These are phyloP conservation scores for Colletotrichum agaves DNA, from an alignment of 2,329 filamentous ascomycete genomes.

Conservation along the genomic window DNA sequence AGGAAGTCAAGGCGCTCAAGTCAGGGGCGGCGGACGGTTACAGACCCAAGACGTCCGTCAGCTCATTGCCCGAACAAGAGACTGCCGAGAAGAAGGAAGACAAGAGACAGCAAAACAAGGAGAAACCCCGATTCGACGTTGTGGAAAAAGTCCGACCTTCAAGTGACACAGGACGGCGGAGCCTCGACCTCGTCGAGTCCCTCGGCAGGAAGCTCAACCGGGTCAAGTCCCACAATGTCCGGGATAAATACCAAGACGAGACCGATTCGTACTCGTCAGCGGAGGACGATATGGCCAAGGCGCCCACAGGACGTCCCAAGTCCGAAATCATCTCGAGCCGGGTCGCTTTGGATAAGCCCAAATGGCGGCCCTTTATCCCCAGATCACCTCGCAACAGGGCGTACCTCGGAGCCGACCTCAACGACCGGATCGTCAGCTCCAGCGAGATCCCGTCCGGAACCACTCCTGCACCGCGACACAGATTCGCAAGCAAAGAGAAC, in stretches of 20 bases:
- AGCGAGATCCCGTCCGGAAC: constrained; percentile 41
- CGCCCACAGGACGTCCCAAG: constrained; percentile 14
- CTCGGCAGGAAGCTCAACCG: constrained; percentile 39
- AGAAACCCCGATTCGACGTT: constrained; percentile 13
- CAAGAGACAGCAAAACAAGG: constrained; percentile 5
- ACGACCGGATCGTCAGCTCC: constrained; percentile 45
- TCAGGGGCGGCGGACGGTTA: constrained; percentile 36
- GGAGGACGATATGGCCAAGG: constrained; percentile 17
- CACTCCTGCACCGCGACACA: constrained; percentile 42
- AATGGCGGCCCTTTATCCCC: constrained; percentile 56
- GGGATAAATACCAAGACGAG: constrained; percentile 50
- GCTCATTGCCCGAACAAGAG: constrained; percentile 9
- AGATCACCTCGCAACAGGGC: constrained; percentile 52
- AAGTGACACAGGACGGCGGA: constrained; percentile 34
- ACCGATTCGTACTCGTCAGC: constrained; percentile 34
- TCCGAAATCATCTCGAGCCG: constrained; percentile 29
- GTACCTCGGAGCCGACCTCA: constrained; percentile 49
- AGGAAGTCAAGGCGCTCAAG: constrained; percentile 61
- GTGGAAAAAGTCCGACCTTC: constrained; percentile 31
- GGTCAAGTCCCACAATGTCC: constrained; percentile 43
- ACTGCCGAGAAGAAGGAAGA: constrained; percentile 12
- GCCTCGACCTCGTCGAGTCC: constrained; percentile 43
- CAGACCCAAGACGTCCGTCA: constrained; percentile 13
- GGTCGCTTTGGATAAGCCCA: constrained; percentile 46
- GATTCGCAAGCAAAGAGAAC: constrained; percentile 40